phyloP scores from a whole-genome alignment of 768 basidiomycete genomes.

The Mycena chlorophos region DNA sequence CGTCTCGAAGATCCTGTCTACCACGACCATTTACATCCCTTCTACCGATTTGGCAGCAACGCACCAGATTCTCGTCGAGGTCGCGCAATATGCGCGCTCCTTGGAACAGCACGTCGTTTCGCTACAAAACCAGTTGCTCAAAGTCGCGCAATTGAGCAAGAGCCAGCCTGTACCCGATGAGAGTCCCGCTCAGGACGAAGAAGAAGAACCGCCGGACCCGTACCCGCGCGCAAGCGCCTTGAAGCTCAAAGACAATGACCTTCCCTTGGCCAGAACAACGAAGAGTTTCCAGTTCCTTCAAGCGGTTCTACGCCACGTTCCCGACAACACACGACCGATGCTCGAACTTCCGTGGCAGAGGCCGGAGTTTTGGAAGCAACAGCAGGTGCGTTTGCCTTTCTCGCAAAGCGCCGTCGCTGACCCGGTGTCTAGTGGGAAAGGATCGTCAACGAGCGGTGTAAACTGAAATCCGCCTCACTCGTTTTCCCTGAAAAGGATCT shows the following conservation, averaged over 20 bases:
- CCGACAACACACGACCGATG: background rate
- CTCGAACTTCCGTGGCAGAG: conserved; percentile 1
- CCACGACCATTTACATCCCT: conserved; percentile 1
- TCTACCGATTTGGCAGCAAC: background rate
- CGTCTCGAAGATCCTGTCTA: background rate
- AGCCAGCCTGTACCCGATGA: background rate
- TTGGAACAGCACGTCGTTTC: background rate
- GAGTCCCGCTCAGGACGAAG: background rate
- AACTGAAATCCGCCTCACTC: conserved; percentile 32
- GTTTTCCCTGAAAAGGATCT: background rate
- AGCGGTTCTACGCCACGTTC: background rate
- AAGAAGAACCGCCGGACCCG: background rate
- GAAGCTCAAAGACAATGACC: background rate
- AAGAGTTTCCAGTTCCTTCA: background rate
- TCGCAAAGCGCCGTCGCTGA: background rate
- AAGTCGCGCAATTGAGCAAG: background rate
- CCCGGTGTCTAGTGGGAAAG: conserved; percentile 9
- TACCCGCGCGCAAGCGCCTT: background rate
- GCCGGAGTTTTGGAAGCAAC: background rate
- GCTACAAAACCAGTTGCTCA: background rate
- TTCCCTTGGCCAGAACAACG: background rate
- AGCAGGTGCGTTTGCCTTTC: background rate
- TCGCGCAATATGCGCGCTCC: conserved; percentile 3
- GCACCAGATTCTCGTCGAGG: background rate
- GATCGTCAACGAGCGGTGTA: background rate